phyloP scores from a whole-genome alignment of 139 green algal genomes.

The Coccomyxa sp. region DNA sequence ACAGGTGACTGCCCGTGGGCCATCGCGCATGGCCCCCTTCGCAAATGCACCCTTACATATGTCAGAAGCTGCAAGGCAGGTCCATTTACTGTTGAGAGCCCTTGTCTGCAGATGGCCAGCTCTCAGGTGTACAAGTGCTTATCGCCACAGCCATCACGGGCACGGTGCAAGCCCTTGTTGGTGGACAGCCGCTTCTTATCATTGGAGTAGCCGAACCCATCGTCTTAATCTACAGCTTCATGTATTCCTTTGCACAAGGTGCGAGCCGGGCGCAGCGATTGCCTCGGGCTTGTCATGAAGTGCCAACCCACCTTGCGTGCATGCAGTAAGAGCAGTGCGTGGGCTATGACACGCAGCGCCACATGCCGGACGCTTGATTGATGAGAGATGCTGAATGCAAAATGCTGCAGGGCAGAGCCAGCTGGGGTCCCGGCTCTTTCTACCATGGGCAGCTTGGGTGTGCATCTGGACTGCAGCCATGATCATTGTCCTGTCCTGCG shows the following conservation, averaged over 20 bases:
- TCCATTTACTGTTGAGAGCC: too few relatives aligned
- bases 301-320: not conserved
- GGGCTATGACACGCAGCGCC: too few relatives aligned
- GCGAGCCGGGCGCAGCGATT: too few relatives aligned
- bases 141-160: constrained; percentile 58
- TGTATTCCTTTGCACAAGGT: constrained; percentile 57
- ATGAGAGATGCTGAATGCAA: not conserved
- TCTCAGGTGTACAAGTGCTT: constrained; percentile 50
- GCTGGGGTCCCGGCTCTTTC: constrained; percentile 40
- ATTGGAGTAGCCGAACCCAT: constrained; percentile 89
- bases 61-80: not conserved
- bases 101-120: not conserved
- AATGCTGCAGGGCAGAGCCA: not conserved
- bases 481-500: constrained; percentile 48
- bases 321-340: not conserved
- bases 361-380: not conserved
- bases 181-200: constrained; percentile 88
- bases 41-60: too few relatives aligned
- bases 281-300: not conserved
- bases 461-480: constrained; percentile 71
- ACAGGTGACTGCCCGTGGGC: constrained; percentile 33
- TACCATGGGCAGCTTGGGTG: constrained; percentile 67
- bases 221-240: constrained; percentile 76
- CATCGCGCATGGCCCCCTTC: too few relatives aligned
- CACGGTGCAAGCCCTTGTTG: constrained; percentile 64